A percentile compares a stretch with the other conserved stretches of the same genome.
phyloP scores from a whole-genome alignment of 108 stramenopile genomes.

The Fragilaria crotonensis region DNA sequence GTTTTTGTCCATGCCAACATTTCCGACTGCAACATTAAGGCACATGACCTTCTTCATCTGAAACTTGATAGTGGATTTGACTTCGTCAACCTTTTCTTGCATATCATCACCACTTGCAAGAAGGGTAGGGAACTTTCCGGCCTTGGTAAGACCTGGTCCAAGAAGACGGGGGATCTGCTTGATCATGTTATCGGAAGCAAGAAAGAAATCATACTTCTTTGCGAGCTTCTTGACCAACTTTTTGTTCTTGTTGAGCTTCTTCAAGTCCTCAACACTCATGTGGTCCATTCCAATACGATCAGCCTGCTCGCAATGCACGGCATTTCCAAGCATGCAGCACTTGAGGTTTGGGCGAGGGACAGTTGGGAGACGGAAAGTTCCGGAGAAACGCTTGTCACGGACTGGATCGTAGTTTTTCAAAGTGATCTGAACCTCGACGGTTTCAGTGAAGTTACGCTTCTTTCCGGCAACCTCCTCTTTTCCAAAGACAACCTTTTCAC shows the following conservation, averaged over 20 bases:
- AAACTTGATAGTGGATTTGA: conserved; percentile 99
- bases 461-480: conserved; percentile 85
- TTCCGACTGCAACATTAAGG: conserved; percentile 97
- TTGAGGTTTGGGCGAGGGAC: conserved; percentile 95
- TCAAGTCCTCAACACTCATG: conserved; percentile 98
- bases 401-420: conserved; percentile 99
- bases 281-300: conserved; percentile 94
- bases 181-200: conserved; percentile 98
- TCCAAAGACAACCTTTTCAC: conserved; percentile 32
- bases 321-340: conserved; percentile 98
- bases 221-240: conserved; percentile 99
- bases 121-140: conserved; percentile 99
- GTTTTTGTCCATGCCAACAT: conserved; percentile 85
- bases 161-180: conserved; percentile 99
- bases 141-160: conserved; percentile 99
- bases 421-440: conserved; percentile 95
- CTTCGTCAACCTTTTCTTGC: conserved; percentile 98
- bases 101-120: conserved; percentile 87
- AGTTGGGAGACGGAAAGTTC: conserved; percentile 96
- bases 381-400: conserved; percentile 99
- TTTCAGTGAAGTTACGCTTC: conserved; percentile 99
- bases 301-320: conserved; percentile 98
- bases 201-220: conserved; percentile 99
- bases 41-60: conserved; percentile 99
- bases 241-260: conserved; percentile 99